Evolutionary conservation across 169 alveolate genomes (phyloP).

Genomic region (Plasmodium inui): DNA sequence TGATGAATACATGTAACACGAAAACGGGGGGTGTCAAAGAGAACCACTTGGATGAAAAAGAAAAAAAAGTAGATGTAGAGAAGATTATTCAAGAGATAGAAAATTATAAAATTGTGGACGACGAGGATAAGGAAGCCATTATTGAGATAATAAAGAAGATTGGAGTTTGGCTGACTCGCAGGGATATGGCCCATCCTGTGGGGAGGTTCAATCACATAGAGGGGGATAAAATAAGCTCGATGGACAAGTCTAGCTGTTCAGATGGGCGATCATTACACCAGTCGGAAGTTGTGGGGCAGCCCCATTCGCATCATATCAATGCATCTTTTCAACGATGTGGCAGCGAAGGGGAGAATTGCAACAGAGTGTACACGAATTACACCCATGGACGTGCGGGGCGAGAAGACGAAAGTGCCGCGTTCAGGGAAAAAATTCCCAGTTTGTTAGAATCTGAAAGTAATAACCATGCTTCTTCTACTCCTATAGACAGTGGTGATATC

Average conservation of each 20-base stretch:
- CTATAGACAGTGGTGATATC: not conserved
- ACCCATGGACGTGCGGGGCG: not conserved
- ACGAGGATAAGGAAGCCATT: conserved; percentile 81
- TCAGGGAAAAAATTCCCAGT: not conserved
- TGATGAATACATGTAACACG: conserved; percentile 60
- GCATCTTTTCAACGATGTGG: not conserved
- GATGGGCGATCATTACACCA: not conserved
- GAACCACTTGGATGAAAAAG: not conserved
- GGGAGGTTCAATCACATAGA: not conserved
- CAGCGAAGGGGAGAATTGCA: not conserved
- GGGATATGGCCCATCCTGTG: not conserved
- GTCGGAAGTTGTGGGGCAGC: not conserved
- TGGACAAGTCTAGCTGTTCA: not conserved
- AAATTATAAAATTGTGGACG: conserved; percentile 77
- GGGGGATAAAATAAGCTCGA: not conserved
- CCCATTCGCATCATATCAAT: not conserved
- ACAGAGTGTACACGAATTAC: not conserved
- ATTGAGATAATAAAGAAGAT: conserved; percentile 77
- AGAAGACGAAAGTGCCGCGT: not conserved
- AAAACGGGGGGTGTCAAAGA: not conserved
- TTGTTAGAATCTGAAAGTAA: not conserved
- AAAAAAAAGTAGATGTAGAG: conserved; percentile 57
- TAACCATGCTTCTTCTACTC: not conserved
- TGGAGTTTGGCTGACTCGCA: conserved; percentile 26
- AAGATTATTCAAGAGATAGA: conserved; percentile 57